phyloP scores from a whole-genome alignment of 371 early-diverging fungal species.

The Apophysomyces sp. region DNA sequence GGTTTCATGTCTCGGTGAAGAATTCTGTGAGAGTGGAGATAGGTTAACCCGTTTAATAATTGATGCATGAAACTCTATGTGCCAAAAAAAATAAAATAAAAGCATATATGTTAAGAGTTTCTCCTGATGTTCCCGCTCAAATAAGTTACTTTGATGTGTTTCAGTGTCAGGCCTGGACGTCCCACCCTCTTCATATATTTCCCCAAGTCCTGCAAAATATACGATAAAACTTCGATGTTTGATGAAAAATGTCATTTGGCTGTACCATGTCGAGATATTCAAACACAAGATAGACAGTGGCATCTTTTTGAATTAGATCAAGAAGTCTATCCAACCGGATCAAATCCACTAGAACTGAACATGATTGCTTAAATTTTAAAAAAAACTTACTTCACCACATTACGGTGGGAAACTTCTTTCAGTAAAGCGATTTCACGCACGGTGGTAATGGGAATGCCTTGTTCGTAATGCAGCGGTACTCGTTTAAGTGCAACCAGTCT shows the following conservation, averaged over 20 bases:
- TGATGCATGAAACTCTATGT: conserved; percentile 93
- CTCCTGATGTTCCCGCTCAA: not conserved
- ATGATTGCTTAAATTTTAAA: too few species aligned
- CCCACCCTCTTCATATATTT: conserved; percentile 85
- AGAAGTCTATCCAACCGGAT: conserved; percentile 58
- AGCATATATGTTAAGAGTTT: too few species aligned
- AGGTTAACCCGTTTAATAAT: conserved; percentile 78
- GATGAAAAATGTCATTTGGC: too few species aligned
- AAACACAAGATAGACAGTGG: conserved; percentile 94
- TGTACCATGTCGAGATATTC: conserved; percentile 88
- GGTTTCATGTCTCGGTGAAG: conserved; percentile 95
- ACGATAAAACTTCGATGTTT: not conserved
- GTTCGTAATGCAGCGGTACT: conserved; percentile 90
- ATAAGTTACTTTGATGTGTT: conserved; percentile 67
- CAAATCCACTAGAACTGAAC: not conserved
- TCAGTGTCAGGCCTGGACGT: conserved; percentile 56
- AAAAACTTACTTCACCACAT: conserved; percentile 78
- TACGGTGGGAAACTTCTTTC: conserved; percentile 92
- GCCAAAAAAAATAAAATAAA: too few species aligned
- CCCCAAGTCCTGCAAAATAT: conserved; percentile 74
- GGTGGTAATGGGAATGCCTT: conserved; percentile 88
- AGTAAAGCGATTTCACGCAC: conserved; percentile 97
- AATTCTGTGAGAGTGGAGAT: conserved; percentile 87
- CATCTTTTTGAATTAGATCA: conserved; percentile 90
- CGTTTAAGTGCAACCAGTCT: conserved; percentile 93